Evolutionary conservation across 768 basidiomycete genomes (phyloP), one percentile per base, ranked within the genome.

Genomic region (Pisolithus tinctorius): DNA sequence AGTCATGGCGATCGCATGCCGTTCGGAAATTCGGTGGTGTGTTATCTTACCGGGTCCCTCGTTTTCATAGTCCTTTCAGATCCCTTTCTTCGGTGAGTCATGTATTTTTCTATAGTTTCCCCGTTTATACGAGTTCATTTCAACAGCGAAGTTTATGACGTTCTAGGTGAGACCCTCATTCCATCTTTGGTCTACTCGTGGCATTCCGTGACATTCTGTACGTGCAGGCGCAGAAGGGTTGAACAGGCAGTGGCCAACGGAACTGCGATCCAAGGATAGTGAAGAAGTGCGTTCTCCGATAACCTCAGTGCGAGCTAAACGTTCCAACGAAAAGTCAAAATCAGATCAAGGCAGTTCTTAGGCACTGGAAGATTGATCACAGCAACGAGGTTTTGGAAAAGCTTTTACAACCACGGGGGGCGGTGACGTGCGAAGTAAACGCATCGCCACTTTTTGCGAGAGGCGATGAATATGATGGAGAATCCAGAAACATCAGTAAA

Each of bases 141-240:
- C 48, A 43, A 31, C 56, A 84, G 88, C 20, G 82, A 81, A 47
- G 80, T 90, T 6, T 91, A 93, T 66, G 88, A 92, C 62, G 66
- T 76, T 30, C 72, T 89, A 60, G 90, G 88, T 74, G 63, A 67
- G 68, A 36, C 30, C 45, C 16, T 29, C 41, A 46, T 49, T 43
- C 57, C 46, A 37, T 45, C 26, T 42, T 40, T 51, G 51, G 44
- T 51, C 50, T 47, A 47, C 48, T 55, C 42, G 56, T 54, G 58
- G 54, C 36, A 50, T 39, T 26, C 45, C 30, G 16, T 48, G 47
- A 55, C 47, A 55, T 20, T 34, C 41, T 54, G 48, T 13, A 30
- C 44, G 45, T 20, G 17, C 51, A 72, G 71, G 73, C 16, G 57
- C 63, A 51, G 60, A 71, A 47, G 75, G 74, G 50, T 61, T 78